Evolutionary conservation across 2,329 filamentous ascomycete species (phyloP).

Genomic region (Sporothrix schenckii): DNA sequence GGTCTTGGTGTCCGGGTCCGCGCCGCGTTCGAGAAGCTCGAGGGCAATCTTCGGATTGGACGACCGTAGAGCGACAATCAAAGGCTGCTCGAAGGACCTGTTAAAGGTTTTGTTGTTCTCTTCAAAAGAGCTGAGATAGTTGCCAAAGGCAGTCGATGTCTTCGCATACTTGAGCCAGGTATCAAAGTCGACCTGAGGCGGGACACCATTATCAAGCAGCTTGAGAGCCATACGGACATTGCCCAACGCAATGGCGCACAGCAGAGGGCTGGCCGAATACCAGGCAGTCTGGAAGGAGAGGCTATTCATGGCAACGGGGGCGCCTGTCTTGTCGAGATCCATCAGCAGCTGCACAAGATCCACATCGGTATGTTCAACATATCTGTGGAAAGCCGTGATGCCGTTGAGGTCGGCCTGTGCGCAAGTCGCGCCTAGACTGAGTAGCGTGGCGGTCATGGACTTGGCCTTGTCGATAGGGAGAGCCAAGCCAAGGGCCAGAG

Average conservation of each 20-base stretch:
- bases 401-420: conserved; percentile 70
- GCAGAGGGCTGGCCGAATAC: conserved; percentile 47
- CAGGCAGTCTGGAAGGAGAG: conserved; percentile 49
- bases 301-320: conserved; percentile 68
- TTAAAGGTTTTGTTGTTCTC: conserved; percentile 55
- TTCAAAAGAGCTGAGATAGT: conserved; percentile 48
- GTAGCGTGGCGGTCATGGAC: conserved; percentile 65
- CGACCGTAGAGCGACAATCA: conserved; percentile 63
- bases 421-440: conserved; percentile 71
- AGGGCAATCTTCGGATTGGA: conserved; percentile 53
- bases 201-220: conserved; percentile 66
- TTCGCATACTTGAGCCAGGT: conserved; percentile 63
- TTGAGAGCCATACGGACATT: conserved; percentile 59
- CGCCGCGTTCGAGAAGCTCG: conserved; percentile 64
- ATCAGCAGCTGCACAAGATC: conserved; percentile 55
- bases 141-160: conserved; percentile 47
- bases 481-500: conserved; percentile 64
- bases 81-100: conserved; percentile 60
- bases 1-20: conserved; percentile 65
- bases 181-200: conserved; percentile 62
- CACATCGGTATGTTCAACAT: conserved; percentile 55
- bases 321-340: conserved; percentile 61
- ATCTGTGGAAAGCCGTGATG: conserved; percentile 67
- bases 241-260: conserved; percentile 59
- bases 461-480: conserved; percentile 66